phyloP scores from a whole-genome alignment of 2,329 filamentous ascomycete species.

The Stachybotrys chartarum region DNA sequence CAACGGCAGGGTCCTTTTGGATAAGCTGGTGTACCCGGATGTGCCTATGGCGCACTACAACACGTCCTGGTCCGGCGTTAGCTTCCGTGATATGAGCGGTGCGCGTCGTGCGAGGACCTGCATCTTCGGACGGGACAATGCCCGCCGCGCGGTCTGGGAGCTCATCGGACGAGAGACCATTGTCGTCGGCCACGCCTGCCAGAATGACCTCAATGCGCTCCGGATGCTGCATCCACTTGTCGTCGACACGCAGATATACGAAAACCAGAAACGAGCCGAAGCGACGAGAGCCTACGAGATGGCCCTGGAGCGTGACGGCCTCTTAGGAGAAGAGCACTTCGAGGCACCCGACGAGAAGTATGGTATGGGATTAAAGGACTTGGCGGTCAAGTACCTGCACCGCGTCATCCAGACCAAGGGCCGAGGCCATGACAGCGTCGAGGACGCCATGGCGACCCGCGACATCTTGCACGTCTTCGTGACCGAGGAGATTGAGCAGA shows the following conservation, averaged over 20 bases:
- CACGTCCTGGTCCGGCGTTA: slow-evolving; percentile 43
- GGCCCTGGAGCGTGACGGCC: neutral
- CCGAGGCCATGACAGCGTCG: slow-evolving; percentile 32
- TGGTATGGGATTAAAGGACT: slow-evolving; percentile 28
- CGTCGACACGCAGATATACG: slow-evolving; percentile 36
- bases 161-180: slow-evolving; percentile 39
- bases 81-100: slow-evolving; percentile 25
- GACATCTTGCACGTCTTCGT: slow-evolving; percentile 33
- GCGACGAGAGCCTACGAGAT: slow-evolving; percentile 1
- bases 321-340: neutral
- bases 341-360: neutral
- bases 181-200: slow-evolving; percentile 36
- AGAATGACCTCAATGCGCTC: slow-evolving; percentile 34
- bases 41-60: slow-evolving; percentile 40
- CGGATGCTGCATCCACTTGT: slow-evolving; percentile 39
- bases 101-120: slow-evolving; percentile 23
- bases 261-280: slow-evolving; percentile 12
- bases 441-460: slow-evolving; percentile 36
- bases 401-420: slow-evolving; percentile 29
- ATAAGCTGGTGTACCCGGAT: slow-evolving; percentile 41
- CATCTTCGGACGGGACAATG: slow-evolving; percentile 32
- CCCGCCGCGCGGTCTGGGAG: slow-evolving; percentile 32
- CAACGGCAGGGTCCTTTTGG: slow-evolving; percentile 36
- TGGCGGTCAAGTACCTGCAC: slow-evolving; percentile 27
- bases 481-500: neutral